Evolutionary conservation across 805 yeast genomes (phyloP).

Genomic region (Suhomyces sp.): DNA sequence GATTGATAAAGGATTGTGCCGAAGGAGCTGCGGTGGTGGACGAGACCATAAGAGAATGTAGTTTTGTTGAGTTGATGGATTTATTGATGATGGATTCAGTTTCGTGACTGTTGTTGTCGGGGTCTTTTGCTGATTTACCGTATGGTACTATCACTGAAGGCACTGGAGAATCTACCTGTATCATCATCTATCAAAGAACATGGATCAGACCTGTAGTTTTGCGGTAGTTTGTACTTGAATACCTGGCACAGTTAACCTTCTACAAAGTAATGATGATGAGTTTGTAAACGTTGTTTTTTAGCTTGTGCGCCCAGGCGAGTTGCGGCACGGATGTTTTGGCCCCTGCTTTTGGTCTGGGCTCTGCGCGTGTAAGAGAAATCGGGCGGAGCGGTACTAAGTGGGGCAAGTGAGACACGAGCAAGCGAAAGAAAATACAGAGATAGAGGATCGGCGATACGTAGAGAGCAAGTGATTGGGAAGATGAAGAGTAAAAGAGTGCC

Average conservation of each 20-base stretch:
- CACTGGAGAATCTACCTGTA: neutral
- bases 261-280: neutral
- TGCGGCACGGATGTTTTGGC: slow-evolving; percentile 1
- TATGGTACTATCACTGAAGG: slow-evolving; percentile 1
- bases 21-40: neutral
- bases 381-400: neutral
- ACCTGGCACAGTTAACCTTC: neutral
- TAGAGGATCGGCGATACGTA: neutral
- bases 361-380: neutral
- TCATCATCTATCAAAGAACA: neutral
- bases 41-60: neutral
- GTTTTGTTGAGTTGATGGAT: neutral
- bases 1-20: neutral
- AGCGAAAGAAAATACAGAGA: neutral
- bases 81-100: neutral
- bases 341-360: neutral
- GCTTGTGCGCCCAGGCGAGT: neutral
- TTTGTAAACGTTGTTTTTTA: neutral
- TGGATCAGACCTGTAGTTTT: neutral
- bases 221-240: neutral
- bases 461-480: neutral
- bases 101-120: neutral
- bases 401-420: neutral
- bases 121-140: neutral
- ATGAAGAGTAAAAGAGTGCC: neutral